These are phyloP conservation scores for Dispira parvispora DNA, from an alignment of 192 early-diverging fungal species.

Conservation along the genomic window DNA sequence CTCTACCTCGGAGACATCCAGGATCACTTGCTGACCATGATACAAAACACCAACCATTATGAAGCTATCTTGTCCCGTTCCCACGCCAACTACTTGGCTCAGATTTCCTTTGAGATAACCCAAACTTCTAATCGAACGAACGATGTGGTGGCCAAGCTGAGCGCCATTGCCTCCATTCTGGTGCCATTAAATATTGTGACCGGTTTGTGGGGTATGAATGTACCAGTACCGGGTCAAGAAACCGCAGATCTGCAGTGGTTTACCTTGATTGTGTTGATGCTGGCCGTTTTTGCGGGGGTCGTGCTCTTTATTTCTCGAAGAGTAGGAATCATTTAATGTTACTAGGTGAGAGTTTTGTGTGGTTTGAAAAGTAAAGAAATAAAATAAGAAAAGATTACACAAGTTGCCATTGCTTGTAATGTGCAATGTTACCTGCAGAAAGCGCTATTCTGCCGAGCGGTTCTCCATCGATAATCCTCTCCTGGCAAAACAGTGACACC, in stretches of 20 bases:
- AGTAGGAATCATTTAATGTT: conserved; percentile 20
- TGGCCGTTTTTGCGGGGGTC: conserved; percentile 20
- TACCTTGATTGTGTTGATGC: conserved; percentile 22
- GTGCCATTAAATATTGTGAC: conserved; percentile 85
- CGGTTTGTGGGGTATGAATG: conserved; percentile 46
- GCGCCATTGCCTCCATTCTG: conserved; percentile 72
- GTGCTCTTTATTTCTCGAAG: conserved; percentile 19
- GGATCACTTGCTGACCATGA: conserved; percentile 63
- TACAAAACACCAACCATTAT: conserved; percentile 59
- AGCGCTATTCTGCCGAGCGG: too few species aligned
- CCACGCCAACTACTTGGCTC: conserved; percentile 58
- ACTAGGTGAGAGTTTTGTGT: not conserved
- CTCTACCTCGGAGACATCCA: conserved; percentile 68
- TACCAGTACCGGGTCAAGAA: conserved; percentile 29
- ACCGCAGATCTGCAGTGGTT: conserved; percentile 24
- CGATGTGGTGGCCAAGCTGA: conserved; percentile 75
- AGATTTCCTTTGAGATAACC: conserved; percentile 60
- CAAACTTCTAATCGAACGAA: conserved; percentile 66
- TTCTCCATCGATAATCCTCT: too few species aligned
- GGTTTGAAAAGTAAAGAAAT: not conserved
- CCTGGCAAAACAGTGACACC: too few species aligned
- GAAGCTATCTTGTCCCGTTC: conserved; percentile 52
- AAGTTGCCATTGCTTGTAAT: not conserved
- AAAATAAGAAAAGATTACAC: not conserved
- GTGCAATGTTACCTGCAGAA: not conserved